Evolutionary conservation across 805 yeast genomes (phyloP), one percentile per base, ranked within the genome.

Genomic region (Kodamaea hsintzibuensis): DNA sequence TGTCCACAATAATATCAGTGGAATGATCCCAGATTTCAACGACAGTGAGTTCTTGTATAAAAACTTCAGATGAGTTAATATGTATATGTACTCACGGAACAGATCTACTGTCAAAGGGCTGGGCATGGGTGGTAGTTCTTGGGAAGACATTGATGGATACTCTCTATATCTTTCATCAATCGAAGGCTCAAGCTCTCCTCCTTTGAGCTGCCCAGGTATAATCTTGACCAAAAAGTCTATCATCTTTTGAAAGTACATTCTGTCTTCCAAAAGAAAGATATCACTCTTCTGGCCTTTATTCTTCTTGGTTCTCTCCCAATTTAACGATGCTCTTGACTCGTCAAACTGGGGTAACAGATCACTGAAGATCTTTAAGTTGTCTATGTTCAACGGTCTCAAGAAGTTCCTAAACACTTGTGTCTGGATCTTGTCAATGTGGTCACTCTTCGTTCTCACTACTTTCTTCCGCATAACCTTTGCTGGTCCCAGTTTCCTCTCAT

Each of bases 1-100:
- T 1, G 79, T 74, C 55, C 69, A 58, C 25, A 76, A 59, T 30
- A 76, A 60, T 30, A 76, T 70, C 42, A 71, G 73, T 8, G 76
- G 70, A 1, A 76, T 64, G 0, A 73, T 54, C 4, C 80, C 80
- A 42, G 62, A 64, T 16, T 60, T 58, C 37, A 74, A 60, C 12
- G 76, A 70, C 55, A 67, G 65, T 2, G 72, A 66, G 51, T 71
- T 71, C 33, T 62, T 55, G 60, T 71, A 76, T 9, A 62, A 61
- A n/a, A 69, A 57, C 42, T 58, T 64, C 59, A 63, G 57, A 53
- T 75, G 78, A 1, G 78, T 72, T 16, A 76, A 56, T 42, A 62
- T 62, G 55, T 73, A 69, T 25, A 76, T 70, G 51, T 72, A 76
- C 43, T 72, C 57, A 35, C 65, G 64, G 52, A 76, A 76, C 12